These are phyloP conservation scores for Viridothelium virens DNA, from an alignment of 495 filamentous ascomycete species.

Conservation along the genomic window DNA sequence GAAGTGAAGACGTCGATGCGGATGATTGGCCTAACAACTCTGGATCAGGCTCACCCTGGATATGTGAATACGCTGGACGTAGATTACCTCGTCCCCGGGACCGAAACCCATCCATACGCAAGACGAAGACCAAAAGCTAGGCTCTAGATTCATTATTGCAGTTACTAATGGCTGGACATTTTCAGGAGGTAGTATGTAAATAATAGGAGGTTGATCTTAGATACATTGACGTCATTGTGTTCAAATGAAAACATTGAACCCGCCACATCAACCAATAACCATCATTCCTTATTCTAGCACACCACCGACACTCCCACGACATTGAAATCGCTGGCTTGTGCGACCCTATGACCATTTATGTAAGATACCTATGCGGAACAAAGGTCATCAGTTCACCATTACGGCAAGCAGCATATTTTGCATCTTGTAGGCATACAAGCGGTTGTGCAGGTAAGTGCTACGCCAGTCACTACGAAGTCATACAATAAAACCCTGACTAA, in stretches of 20 bases:
- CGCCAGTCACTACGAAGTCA: neutral
- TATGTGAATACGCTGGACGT: constrained; percentile 13
- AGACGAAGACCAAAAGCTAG: constrained; percentile 5
- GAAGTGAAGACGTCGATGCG: constrained; percentile 71
- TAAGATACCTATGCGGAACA: neutral
- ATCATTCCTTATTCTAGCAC: no score
- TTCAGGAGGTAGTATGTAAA: no score
- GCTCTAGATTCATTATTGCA: neutral
- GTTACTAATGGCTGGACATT: neutral
- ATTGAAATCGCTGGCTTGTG: neutral
- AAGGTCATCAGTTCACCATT: neutral
- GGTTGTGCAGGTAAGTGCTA: neutral
- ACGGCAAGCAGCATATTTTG: neutral
- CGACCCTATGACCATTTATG: neutral
- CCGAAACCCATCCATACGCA: constrained; percentile 12
- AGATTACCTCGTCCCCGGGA: constrained; percentile 3
- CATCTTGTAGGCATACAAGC: neutral
- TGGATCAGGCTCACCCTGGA: constrained; percentile 47
- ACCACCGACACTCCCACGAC: no score
- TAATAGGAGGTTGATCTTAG: no score
- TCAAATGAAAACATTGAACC: neutral
- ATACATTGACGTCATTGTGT: constrained; percentile 2
- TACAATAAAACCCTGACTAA: neutral
- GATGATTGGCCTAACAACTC: constrained; percentile 61
- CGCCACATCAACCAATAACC: neutral